A percentile compares a stretch with the other conserved stretches of the same genome.
phyloP scores from a whole-genome alignment of 257 asterid species.

The Eustoma russellianum region DNA sequence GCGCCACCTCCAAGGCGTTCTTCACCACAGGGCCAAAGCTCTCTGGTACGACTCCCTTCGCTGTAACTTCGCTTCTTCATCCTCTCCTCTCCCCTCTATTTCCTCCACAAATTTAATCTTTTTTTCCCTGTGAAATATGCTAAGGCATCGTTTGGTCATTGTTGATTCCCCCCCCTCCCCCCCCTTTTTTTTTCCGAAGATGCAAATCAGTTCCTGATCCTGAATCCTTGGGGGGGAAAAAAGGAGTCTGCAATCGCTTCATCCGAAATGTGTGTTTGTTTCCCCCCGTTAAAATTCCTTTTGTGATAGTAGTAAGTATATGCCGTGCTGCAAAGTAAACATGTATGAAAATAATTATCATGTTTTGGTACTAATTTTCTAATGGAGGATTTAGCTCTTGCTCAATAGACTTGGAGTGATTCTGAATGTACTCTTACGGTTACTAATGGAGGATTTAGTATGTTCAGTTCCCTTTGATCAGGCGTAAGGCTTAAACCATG shows the following conservation, averaged over 20 bases:
- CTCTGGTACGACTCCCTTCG: conserved; percentile 79
- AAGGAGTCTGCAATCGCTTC: conserved; percentile 71
- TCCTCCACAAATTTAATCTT: background rate
- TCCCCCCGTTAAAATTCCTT: no score
- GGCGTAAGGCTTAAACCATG: no score
- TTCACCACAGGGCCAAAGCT: conserved; percentile 89
- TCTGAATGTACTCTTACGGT: no score
- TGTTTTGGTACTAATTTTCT: conserved; percentile 21
- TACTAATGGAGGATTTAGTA: no score
- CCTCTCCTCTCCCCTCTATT: background rate
- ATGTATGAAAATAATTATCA: background rate
- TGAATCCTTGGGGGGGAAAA: conserved; percentile 32
- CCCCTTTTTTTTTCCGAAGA: conserved; percentile 15
- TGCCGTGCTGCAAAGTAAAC: no score
- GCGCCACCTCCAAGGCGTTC: conserved; percentile 80
- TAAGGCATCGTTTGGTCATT: background rate
- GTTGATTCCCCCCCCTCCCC: no score
- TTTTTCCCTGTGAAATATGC: background rate
- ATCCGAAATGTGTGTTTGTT: conserved; percentile 54
- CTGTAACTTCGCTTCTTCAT: conserved; percentile 16
- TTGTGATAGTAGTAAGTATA: no score
- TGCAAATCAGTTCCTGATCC: conserved; percentile 34
- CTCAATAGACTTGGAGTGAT: no score
- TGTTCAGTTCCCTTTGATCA: no score
- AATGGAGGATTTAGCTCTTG: no score